phyloP scores from a whole-genome alignment of 192 early-diverging fungal species.

The Backusella australiensis region DNA sequence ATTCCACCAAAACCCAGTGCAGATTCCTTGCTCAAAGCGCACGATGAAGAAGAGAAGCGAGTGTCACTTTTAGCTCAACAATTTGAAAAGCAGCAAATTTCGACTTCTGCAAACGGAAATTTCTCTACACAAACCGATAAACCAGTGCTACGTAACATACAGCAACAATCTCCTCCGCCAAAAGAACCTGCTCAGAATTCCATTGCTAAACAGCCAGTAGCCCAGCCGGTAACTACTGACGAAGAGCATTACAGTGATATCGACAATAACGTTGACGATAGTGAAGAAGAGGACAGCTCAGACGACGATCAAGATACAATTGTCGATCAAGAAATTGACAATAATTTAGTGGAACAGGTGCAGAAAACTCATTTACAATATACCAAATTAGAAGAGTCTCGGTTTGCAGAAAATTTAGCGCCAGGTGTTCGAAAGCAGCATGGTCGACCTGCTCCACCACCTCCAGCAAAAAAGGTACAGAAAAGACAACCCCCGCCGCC shows the following conservation, averaged over 20 bases:
- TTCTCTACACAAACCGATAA: constrained; percentile 1
- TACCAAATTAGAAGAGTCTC: constrained; percentile 13
- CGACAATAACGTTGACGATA: constrained; percentile 4
- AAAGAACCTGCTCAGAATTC: not conserved
- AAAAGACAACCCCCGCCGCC: constrained; percentile 23
- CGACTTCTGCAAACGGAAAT: not conserved
- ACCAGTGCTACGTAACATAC: not conserved
- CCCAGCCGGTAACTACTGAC: not conserved
- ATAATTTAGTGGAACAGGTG: constrained; percentile 14
- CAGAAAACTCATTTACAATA: constrained; percentile 14
- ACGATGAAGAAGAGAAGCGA: not conserved
- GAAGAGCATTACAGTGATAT: not conserved
- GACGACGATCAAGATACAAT: not conserved
- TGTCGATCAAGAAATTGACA: constrained; percentile 11
- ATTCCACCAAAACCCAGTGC: constrained; percentile 5
- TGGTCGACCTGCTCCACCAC: not conserved
- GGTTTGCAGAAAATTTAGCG: not conserved
- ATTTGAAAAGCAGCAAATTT: not conserved
- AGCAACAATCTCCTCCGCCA: not conserved
- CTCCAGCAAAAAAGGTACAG: not conserved
- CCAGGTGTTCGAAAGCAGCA: not conserved
- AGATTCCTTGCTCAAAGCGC: not conserved
- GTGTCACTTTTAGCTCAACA: constrained; percentile 10
- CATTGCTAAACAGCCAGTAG: not conserved
- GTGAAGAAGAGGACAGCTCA: not conserved